Evolutionary conservation across 164 flowering plant species (phyloP).

Genomic region (Aristolochia fimbriata): DNA sequence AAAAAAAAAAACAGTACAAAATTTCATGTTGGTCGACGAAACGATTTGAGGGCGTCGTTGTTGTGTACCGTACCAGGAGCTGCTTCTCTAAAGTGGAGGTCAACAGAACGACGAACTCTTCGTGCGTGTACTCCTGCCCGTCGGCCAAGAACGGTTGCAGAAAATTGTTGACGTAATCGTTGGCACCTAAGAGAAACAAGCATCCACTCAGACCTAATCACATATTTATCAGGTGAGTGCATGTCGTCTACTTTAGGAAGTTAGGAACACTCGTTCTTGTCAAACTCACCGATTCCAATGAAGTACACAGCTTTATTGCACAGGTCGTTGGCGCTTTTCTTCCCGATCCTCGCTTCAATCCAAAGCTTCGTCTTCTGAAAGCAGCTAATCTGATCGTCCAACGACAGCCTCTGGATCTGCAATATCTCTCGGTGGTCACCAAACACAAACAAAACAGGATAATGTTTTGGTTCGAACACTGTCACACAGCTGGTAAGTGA

Average conservation of each 20-base stretch:
- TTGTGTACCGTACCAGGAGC: conserved; percentile 33
- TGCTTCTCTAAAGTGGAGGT: conserved; percentile 42
- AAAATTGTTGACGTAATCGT: conserved; percentile 83
- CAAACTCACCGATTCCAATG: conserved; percentile 60
- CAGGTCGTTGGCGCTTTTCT: conserved; percentile 35
- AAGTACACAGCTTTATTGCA: conserved; percentile 50
- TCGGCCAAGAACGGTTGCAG: conserved; percentile 70
- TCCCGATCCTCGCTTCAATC: conserved; percentile 53
- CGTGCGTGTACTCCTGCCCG: conserved; percentile 62
- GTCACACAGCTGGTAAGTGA: too few relatives aligned
- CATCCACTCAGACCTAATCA: too few relatives aligned
- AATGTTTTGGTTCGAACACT: background rate
- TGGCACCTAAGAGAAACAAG: conserved; percentile 48
- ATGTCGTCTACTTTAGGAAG: too few relatives aligned
- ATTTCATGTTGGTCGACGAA: too few relatives aligned
- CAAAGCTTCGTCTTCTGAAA: conserved; percentile 40
- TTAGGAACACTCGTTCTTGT: too few relatives aligned
- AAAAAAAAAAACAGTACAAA: too few relatives aligned
- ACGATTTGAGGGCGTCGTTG: too few relatives aligned
- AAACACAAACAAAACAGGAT: too few relatives aligned
- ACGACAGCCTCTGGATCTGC: conserved; percentile 64
- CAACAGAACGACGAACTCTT: conserved; percentile 48
- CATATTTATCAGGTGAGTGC: too few relatives aligned
- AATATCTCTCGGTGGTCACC: background rate
- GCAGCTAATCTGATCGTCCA: conserved; percentile 57